These are phyloP conservation scores for Lithocarpus polystachyus DNA, from an alignment of 306 rosid species.

Conservation along the genomic window DNA sequence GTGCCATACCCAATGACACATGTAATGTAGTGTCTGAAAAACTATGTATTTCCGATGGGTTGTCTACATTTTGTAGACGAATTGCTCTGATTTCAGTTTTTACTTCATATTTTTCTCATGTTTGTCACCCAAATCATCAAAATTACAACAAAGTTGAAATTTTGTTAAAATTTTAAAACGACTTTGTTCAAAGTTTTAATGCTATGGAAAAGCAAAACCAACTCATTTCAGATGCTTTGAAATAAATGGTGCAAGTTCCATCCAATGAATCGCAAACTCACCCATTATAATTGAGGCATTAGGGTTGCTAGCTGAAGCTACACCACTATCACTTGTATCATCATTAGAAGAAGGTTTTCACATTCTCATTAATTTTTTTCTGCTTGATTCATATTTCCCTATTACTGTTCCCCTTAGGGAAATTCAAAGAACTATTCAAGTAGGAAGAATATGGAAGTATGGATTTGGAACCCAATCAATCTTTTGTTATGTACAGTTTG, in stretches of 20 bases:
- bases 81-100: background rate
- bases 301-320: background rate
- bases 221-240: background rate
- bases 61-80: constrained; percentile 5
- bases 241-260: too few relatives aligned
- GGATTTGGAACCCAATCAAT: too few relatives aligned
- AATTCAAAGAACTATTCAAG: too few relatives aligned
- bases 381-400: background rate
- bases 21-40: background rate
- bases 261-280: too few relatives aligned
- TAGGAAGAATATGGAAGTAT: too few relatives aligned
- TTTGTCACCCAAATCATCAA: background rate
- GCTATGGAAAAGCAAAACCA: background rate
- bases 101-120: background rate
- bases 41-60: background rate
- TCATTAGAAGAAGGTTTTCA: background rate
- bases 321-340: background rate
- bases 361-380: too few relatives aligned
- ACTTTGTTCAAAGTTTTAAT: background rate
- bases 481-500: too few relatives aligned
- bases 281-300: background rate
- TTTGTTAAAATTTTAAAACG: background rate
- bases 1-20: background rate
- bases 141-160: background rate
- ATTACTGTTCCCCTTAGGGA: background rate